A percentile compares a stretch with the other conserved stretches of the same genome.
Evolutionary conservation across 2,329 filamentous ascomycete genomes (phyloP).

Genomic region (Fusarium protoensiforme): DNA sequence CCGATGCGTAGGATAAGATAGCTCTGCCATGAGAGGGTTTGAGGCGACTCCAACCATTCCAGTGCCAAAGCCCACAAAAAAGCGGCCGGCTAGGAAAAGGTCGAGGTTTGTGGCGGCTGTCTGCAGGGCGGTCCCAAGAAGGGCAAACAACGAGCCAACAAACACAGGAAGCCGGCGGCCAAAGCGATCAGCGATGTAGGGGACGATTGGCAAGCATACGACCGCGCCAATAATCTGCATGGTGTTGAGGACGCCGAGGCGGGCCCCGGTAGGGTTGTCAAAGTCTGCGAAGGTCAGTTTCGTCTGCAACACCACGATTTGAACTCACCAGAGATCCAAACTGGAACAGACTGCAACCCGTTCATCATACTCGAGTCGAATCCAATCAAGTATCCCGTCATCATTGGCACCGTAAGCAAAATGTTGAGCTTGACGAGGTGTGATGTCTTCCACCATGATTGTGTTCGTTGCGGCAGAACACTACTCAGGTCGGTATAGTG

Average conservation of each 20-base stretch:
- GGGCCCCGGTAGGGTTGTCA: background rate
- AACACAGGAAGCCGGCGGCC: background rate
- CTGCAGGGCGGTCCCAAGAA: background rate
- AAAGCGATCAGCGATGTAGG: background rate
- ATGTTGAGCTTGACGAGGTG: background rate
- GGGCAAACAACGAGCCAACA: background rate
- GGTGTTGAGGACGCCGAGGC: background rate
- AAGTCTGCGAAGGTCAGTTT: background rate
- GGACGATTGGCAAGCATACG: background rate
- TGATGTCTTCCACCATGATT: background rate
- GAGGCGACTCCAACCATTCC: background rate
- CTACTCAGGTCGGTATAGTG: background rate
- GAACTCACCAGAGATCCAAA: background rate
- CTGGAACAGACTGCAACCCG: background rate
- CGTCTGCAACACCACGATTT: background rate
- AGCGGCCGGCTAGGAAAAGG: background rate
- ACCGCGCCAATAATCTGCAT: constrained; percentile 3
- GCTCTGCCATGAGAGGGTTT: background rate
- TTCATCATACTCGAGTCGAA: constrained; percentile 3
- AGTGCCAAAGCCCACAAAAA: background rate
- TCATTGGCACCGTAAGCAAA: background rate
- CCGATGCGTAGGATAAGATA: background rate
- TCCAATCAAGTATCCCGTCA: background rate
- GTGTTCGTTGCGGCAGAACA: background rate
- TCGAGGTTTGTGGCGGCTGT: background rate